These are phyloP conservation scores for Barnettozyma populi DNA, from an alignment of 805 yeast genomes.

Conservation along the genomic window DNA sequence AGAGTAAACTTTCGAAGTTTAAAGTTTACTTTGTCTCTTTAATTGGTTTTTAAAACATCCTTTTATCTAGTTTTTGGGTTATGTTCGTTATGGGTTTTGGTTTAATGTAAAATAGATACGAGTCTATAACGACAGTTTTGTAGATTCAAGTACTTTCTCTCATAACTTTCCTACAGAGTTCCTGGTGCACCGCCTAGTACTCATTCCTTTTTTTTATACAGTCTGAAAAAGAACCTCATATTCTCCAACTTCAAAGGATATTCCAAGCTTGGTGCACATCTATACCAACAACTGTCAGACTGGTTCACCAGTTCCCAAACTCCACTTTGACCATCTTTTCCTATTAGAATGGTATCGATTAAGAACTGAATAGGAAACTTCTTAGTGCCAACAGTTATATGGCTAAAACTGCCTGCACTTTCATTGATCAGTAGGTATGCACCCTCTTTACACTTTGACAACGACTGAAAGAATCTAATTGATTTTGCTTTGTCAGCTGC, in stretches of 20 bases:
- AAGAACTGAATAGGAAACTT: constrained; percentile 79
- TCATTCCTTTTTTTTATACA: constrained; percentile 51
- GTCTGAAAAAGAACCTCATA: constrained; percentile 79
- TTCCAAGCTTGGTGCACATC: constrained; percentile 46
- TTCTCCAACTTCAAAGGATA: constrained; percentile 74
- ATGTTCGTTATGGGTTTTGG: constrained; percentile 15
- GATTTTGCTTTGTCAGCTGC: constrained; percentile 60
- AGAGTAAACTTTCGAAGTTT: constrained; percentile 53
- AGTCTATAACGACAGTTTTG: constrained; percentile 9
- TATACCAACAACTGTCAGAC: constrained; percentile 79
- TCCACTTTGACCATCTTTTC: constrained; percentile 40
- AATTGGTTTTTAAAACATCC: constrained; percentile 2
- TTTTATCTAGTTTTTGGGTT: constrained; percentile 12
- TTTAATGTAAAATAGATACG: constrained; percentile 19
- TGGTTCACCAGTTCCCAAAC: constrained; percentile 62
- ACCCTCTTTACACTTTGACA: constrained; percentile 53
- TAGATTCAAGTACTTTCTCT: too few species aligned
- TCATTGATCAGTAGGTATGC: constrained; percentile 65
- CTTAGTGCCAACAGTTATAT: constrained; percentile 69
- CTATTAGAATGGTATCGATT: constrained; percentile 65
- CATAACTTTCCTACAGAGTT: too few species aligned
- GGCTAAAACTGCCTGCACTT: constrained; percentile 87
- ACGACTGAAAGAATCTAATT: constrained; percentile 48
- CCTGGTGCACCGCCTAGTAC: neutral
- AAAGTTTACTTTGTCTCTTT: neutral